These are phyloP conservation scores for Tephrocybe sp. DNA, from an alignment of 768 basidiomycete species.

Conservation along the genomic window DNA sequence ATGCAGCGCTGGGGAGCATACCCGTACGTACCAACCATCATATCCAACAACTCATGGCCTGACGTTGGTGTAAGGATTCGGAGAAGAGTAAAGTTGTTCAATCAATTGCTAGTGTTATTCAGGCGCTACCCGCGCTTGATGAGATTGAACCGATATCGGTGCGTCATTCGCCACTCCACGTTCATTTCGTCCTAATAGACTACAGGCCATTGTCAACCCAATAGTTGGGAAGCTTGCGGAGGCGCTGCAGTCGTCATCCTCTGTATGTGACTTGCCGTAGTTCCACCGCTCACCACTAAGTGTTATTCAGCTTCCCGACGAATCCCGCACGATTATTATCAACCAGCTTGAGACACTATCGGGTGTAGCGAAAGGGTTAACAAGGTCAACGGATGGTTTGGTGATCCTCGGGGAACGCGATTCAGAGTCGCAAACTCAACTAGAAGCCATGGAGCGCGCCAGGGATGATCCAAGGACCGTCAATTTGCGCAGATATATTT, in stretches of 20 bases:
- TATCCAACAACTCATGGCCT: neutral
- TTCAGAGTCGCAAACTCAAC: constrained; percentile 50
- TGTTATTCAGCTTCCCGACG: constrained; percentile 62
- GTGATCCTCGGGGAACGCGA: constrained; percentile 54
- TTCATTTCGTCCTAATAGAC: neutral
- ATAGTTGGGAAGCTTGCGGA: constrained; percentile 70
- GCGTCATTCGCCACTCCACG: constrained; percentile 12
- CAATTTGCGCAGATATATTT: constrained; percentile 66
- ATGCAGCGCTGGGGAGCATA: constrained; percentile 71
- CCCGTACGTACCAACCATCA: constrained; percentile 49
- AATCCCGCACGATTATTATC: constrained; percentile 63
- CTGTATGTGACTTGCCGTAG: constrained; percentile 32
- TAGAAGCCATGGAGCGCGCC: constrained; percentile 55
- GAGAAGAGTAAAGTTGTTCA: constrained; percentile 91
- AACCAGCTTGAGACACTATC: constrained; percentile 79
- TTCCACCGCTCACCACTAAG: neutral
- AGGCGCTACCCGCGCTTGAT: constrained; percentile 79
- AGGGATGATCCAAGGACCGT: constrained; percentile 64
- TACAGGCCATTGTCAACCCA: constrained; percentile 72
- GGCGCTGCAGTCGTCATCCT: constrained; percentile 52
- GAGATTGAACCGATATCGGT: constrained; percentile 80
- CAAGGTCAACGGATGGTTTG: constrained; percentile 70
- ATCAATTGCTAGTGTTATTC: constrained; percentile 90
- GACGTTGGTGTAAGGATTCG: constrained; percentile 53
- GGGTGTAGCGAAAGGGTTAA: constrained; percentile 86